Conservation (phyloP, 2,329 filamentous ascomycete species). For the Cordyceps farinosa region DNA sequence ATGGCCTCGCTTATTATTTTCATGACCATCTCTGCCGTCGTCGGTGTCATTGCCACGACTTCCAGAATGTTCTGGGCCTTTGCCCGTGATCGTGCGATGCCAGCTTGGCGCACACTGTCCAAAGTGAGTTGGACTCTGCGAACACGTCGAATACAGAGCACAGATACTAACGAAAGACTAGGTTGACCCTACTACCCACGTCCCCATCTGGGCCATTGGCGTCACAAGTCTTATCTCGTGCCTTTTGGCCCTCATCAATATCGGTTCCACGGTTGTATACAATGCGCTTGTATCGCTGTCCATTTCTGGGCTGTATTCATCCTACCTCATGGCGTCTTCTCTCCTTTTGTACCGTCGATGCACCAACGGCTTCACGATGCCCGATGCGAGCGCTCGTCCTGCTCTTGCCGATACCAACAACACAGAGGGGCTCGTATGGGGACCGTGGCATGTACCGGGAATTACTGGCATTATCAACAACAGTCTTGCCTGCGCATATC, state of each 20-base stretch:
- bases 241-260: slow-evolving; percentile 33
- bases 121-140: slow-evolving; percentile 21
- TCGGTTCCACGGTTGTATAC: slow-evolving; percentile 31
- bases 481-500: slow-evolving; percentile 49
- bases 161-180: not conserved
- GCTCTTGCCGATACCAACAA: slow-evolving; percentile 28
- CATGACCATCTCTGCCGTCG: slow-evolving; percentile 45
- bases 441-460: slow-evolving; percentile 52
- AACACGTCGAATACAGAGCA: no score
- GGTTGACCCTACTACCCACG: slow-evolving; percentile 24
- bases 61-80: slow-evolving; percentile 57
- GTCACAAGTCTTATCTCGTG: slow-evolving; percentile 27
- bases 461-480: slow-evolving; percentile 53
- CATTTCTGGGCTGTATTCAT: slow-evolving; percentile 29
- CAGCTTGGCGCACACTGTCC: slow-evolving; percentile 29
- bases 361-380: slow-evolving; percentile 26
- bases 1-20: slow-evolving; percentile 49
- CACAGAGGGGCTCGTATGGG: slow-evolving; percentile 40
- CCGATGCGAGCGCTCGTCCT: slow-evolving; percentile 24
- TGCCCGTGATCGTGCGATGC: slow-evolving; percentile 31
- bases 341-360: slow-evolving; percentile 30
- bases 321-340: slow-evolving; percentile 29
- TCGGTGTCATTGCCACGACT: slow-evolving; percentile 54
- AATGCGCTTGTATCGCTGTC: slow-evolving; percentile 29
- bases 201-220: slow-evolving; percentile 28